These are phyloP conservation scores for Talaromyces sp. DNA, from an alignment of 2,329 filamentous ascomycete genomes.

Conservation along the genomic window DNA sequence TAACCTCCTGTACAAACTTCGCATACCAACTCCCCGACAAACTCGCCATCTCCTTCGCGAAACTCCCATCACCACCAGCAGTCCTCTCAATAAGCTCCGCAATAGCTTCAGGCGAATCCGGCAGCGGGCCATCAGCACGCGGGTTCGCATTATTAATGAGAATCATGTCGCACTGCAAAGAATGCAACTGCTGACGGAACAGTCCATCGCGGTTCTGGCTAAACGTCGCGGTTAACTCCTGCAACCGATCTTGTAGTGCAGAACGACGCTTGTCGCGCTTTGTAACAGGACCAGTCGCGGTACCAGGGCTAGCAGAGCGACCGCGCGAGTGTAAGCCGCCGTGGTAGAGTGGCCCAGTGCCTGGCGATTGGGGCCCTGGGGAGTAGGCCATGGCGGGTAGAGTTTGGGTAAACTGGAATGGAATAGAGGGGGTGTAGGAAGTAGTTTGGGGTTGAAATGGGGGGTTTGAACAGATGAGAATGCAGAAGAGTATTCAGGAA, in stretches of 20 bases:
- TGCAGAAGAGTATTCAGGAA: not conserved
- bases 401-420: not conserved
- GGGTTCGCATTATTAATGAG: constrained; percentile 84
- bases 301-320: constrained; percentile 36
- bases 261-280: constrained; percentile 91
- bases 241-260: constrained; percentile 76
- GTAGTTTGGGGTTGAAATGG: not conserved
- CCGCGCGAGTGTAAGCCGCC: constrained; percentile 14
- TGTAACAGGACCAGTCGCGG: constrained; percentile 54
- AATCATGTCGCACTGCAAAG: constrained; percentile 87
- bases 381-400: constrained; percentile 23
- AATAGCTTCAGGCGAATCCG: constrained; percentile 67
- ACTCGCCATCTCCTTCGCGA: constrained; percentile 67
- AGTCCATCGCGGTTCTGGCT: constrained; percentile 77
- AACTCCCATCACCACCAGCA: constrained; percentile 60
- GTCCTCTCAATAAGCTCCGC: constrained; percentile 63
- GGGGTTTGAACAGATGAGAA: too few species aligned
- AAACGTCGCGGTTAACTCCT: constrained; percentile 75
- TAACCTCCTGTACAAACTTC: constrained; percentile 82
- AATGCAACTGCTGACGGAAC: constrained; percentile 86
- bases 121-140: constrained; percentile 71
- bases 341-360: constrained; percentile 18
- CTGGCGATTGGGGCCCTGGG: constrained; percentile 22
- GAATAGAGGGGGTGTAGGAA: not conserved
- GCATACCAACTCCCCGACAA: constrained; percentile 78